phyloP scores from a whole-genome alignment of 208 protist species.

The Crithidia thermophila region DNA sequence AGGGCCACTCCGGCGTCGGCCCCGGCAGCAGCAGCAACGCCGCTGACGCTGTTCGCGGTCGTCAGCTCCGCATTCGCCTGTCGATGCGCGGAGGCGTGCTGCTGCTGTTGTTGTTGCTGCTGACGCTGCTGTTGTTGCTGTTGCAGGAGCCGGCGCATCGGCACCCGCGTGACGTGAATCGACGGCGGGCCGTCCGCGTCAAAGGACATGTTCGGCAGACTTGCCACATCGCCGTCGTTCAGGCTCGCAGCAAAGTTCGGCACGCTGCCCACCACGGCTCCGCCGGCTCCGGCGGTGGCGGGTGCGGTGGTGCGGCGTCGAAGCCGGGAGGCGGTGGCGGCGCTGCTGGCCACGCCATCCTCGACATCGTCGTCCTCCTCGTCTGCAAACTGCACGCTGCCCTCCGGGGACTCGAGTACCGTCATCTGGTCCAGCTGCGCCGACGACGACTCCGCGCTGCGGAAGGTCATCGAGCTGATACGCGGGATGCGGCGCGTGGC shows the following conservation, averaged over 20 bases:
- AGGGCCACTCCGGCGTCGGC: background rate
- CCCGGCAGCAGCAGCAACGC: background rate
- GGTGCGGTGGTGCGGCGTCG: background rate
- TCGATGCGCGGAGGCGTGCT: background rate
- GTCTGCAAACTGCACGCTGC: background rate
- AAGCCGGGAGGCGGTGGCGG: background rate
- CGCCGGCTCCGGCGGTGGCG: no score
- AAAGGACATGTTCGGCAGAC: slow-evolving; percentile 1
- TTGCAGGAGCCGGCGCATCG: background rate
- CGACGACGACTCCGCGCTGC: slow-evolving; percentile 16
- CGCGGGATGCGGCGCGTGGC: background rate
- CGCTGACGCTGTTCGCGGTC: no score
- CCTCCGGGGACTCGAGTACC: slow-evolving; percentile 20
- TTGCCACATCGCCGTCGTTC: background rate
- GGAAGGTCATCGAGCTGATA: slow-evolving; percentile 13
- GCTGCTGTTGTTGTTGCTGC: background rate
- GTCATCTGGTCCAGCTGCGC: slow-evolving; percentile 21
- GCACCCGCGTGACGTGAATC: slow-evolving; percentile 5
- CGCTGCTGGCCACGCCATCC: background rate
- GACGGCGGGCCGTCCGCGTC: slow-evolving; percentile 3
- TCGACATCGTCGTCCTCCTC: slow-evolving; percentile 13
- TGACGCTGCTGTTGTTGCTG: background rate
- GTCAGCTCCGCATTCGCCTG: no score
- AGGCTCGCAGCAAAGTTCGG: background rate
- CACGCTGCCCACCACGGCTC: slow-evolving; percentile 8